Base-by-base conservation (phyloP, 2,329 filamentous ascomycete genomes). In the Penicillium sclerotigenum region DNA sequence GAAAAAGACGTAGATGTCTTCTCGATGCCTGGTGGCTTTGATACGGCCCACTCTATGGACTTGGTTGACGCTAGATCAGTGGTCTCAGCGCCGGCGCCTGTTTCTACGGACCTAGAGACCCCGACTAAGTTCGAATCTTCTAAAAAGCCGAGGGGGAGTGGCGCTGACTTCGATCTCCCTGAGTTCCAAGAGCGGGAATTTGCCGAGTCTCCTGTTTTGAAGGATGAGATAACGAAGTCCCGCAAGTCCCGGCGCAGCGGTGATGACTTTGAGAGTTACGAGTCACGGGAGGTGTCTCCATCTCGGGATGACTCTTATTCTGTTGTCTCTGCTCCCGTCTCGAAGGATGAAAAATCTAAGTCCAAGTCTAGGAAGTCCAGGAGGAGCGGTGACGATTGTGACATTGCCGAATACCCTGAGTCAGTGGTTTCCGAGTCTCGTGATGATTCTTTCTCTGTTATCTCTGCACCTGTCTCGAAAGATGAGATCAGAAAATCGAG, bases 11-110 rank as follows among this genome's bases (percentile, higher is more conserved):
- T 63, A 5, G 64, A 72, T 57, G 62, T 56, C 9, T 65, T 68
- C 50, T 64, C 63, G 16, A 71, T 72, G 68, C 69, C 70, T 13
- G 69, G 69, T 31, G 66, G 69, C 9, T 72, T 72, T 40, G 66
- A 69, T 5, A 52, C 54, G 11, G 60, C 48, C n/a, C 61, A 61
- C 33, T 26, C 59, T 46, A 31, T 48, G 57, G 22, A 31, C 45
- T 43, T 41, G 31, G 18, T 31, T 16, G 36, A 63, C 14, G 58
- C 59, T 13, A 58, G 57, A 36, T 63, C 63, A 1, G 60, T 58
- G 2, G 42, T 59, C 31, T 43, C 48, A 24, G 48, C 48, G 16
- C 38, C 48, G 13, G 38, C 28, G 16, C 48, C 38, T 26, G 29
- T 24, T 51, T 29, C 38, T 4, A 34, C 28, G 29, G 48, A 51